Evolutionary conservation across 1,139 yeast species (phyloP).

Genomic region (Candida glucosophila): DNA sequence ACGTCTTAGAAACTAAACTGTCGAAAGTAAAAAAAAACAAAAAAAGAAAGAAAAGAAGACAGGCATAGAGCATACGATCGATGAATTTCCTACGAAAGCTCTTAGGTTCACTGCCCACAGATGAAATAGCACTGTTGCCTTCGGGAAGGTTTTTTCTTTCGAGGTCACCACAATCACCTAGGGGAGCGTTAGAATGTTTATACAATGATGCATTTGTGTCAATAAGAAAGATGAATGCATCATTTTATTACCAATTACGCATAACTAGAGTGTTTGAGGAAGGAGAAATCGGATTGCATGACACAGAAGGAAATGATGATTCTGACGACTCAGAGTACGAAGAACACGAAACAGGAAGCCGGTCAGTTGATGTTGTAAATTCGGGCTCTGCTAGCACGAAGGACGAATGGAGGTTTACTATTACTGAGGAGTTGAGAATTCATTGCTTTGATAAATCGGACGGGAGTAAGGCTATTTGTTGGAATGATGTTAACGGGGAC

Average conservation of each 20-base stretch:
- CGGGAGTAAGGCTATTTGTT: constrained; percentile 45
- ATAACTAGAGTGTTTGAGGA: constrained; percentile 64
- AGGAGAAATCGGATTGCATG: constrained; percentile 44
- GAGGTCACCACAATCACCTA: constrained; percentile 72
- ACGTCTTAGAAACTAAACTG: not conserved
- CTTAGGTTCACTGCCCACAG: constrained; percentile 52
- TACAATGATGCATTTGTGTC: constrained; percentile 72
- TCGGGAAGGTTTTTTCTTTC: constrained; percentile 72
- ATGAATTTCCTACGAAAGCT: constrained; percentile 80
- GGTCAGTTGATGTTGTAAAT: constrained; percentile 20
- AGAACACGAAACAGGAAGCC: constrained; percentile 24
- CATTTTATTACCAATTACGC: constrained; percentile 62
- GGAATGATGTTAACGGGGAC: constrained; percentile 83
- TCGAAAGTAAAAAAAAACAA: constrained; percentile 1
- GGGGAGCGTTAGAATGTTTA: constrained; percentile 79
- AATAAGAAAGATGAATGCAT: constrained; percentile 60
- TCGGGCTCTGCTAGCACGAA: constrained; percentile 27
- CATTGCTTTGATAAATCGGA: constrained; percentile 27
- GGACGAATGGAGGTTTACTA: constrained; percentile 63
- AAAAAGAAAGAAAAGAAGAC: not conserved
- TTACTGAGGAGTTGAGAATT: constrained; percentile 53
- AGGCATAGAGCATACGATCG: no score
- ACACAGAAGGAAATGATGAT: constrained; percentile 29
- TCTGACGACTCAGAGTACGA: constrained; percentile 46
- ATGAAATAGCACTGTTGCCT: constrained; percentile 66